Conservation (phyloP, 2,329 filamentous ascomycete species). For the Chrysosporium keratinophilum region DNA sequence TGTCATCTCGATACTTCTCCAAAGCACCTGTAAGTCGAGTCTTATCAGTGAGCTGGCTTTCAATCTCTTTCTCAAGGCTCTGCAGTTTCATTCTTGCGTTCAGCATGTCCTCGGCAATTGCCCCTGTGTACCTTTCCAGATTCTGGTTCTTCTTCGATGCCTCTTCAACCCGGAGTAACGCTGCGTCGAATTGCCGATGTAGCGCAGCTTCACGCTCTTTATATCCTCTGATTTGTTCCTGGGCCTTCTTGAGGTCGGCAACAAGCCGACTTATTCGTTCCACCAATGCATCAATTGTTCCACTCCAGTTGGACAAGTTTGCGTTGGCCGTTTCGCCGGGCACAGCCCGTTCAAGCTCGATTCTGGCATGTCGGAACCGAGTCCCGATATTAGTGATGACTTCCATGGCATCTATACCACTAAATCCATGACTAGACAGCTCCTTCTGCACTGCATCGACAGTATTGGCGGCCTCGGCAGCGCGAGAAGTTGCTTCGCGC, state of each 20-base stretch:
- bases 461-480: conserved; percentile 30
- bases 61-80: conserved; percentile 32
- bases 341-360: conserved; percentile 35
- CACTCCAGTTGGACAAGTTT: conserved; percentile 30
- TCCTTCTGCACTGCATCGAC: conserved; percentile 30
- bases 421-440: conserved; percentile 33
- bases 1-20: conserved; percentile 36
- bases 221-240: conserved; percentile 25
- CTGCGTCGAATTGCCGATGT: conserved; percentile 36
- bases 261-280: conserved; percentile 30
- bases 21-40: conserved; percentile 34
- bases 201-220: conserved; percentile 33
- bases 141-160: conserved; percentile 29
- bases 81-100: conserved; percentile 36
- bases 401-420: conserved; percentile 23
- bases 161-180: conserved; percentile 31
- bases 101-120: conserved; percentile 38
- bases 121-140: conserved; percentile 32
- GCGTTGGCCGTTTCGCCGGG: conserved; percentile 36
- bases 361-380: conserved; percentile 34
- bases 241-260: conserved; percentile 27
- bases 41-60: conserved; percentile 35
- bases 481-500: conserved; percentile 28
- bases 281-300: conserved; percentile 34
- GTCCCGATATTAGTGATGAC: conserved; percentile 30